Evolutionary conservation across 1,284 basidiomycete species (phyloP).

Genomic region (Cryptococcus floricola): DNA sequence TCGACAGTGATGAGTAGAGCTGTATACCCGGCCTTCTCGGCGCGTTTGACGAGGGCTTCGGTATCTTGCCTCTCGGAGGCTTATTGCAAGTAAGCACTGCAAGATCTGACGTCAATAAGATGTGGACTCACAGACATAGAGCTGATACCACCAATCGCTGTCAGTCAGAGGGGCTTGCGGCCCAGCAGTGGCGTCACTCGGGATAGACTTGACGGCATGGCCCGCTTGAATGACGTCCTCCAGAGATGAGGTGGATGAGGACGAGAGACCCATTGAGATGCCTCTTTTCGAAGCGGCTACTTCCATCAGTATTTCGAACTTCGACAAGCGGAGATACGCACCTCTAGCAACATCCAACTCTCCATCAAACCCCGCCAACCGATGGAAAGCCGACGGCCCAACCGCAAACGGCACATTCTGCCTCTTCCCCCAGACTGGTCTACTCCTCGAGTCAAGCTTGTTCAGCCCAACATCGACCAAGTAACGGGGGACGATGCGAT

Average conservation of each 20-base stretch:
- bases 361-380: no score
- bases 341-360: no score
- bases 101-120: no score
- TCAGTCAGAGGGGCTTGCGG: slow-evolving; percentile 9
- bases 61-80: slow-evolving; percentile 18
- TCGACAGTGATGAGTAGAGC: slow-evolving; percentile 31
- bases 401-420: not conserved
- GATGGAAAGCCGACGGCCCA: not conserved
- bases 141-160: no score
- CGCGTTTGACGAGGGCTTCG: slow-evolving; percentile 23
- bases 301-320: not conserved
- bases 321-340: no score
- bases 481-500: slow-evolving; percentile 31
- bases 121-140: no score
- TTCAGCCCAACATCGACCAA: slow-evolving; percentile 24
- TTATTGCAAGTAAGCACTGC: slow-evolving; percentile 18
- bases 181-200: slow-evolving; percentile 17
- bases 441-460: slow-evolving; percentile 1
- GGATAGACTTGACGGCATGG: slow-evolving; percentile 1
- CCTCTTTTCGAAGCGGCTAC: slow-evolving; percentile 24
- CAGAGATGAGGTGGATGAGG: slow-evolving; percentile 24
- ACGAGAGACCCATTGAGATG: slow-evolving; percentile 29
- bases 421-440: slow-evolving; percentile 1
- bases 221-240: slow-evolving; percentile 22
- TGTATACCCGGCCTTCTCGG: slow-evolving; percentile 19